These are phyloP conservation scores for Kodamaea neixiangensis DNA, from an alignment of 805 yeast genomes.

Conservation along the genomic window DNA sequence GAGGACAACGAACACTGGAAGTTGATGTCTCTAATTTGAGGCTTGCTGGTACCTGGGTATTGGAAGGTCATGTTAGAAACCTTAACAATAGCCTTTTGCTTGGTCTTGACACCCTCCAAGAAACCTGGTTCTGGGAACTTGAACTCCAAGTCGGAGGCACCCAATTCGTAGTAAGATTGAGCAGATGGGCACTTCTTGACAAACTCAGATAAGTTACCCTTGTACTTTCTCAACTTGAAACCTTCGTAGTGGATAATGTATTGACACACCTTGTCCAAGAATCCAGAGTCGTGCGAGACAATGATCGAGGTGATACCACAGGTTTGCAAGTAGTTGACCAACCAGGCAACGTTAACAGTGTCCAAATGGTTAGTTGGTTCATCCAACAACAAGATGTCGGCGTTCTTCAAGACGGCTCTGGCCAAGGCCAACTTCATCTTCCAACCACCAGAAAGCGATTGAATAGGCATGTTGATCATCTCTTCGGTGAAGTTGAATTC, in stretches of 20 bases:
- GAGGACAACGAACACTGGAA: slow-evolving; percentile 99
- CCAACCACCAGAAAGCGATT: slow-evolving; percentile 99
- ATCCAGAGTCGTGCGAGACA: slow-evolving; percentile 99
- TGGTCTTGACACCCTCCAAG: slow-evolving; percentile 99
- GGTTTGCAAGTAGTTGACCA: slow-evolving; percentile 97
- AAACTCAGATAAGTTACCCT: slow-evolving; percentile 99
- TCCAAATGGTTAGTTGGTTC: slow-evolving; percentile 99
- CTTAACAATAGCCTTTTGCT: slow-evolving; percentile 99
- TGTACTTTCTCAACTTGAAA: slow-evolving; percentile 98
- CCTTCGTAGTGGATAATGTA: slow-evolving; percentile 99
- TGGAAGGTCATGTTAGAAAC: slow-evolving; percentile 97
- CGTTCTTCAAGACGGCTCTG: slow-evolving; percentile 98
- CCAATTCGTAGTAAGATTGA: slow-evolving; percentile 96
- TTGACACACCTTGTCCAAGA: slow-evolving; percentile 96
- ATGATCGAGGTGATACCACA: slow-evolving; percentile 98
- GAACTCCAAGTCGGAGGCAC: slow-evolving; percentile 97
- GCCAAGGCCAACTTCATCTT: slow-evolving; percentile 99
- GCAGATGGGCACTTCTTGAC: slow-evolving; percentile 99
- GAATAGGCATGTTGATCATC: slow-evolving; percentile 92
- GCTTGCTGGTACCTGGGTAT: slow-evolving; percentile 98
- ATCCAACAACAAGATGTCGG: slow-evolving; percentile 95
- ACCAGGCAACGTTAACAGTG: slow-evolving; percentile 99
- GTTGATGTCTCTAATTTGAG: slow-evolving; percentile 86
- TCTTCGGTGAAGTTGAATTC: slow-evolving; percentile 94
- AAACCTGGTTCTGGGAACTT: slow-evolving; percentile 99